These are phyloP conservation scores for Dactylellina drechsleri DNA, from an alignment of 2,329 filamentous ascomycete genomes.

Conservation along the genomic window DNA sequence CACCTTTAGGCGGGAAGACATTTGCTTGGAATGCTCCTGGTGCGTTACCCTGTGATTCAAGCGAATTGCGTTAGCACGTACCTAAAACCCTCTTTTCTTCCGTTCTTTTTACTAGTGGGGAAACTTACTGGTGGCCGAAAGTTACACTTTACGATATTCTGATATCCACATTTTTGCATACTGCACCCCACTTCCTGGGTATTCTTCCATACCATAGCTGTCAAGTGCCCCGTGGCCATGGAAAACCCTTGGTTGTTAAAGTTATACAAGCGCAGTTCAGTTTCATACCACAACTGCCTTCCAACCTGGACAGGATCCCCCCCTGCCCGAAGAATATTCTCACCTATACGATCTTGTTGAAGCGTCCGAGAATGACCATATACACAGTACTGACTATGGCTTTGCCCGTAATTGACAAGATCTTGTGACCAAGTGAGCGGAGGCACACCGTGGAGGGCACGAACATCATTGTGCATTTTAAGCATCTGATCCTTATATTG, in stretches of 20 bases:
- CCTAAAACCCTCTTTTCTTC: no score
- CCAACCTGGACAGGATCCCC: conserved; percentile 13
- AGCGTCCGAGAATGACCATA: conserved; percentile 14
- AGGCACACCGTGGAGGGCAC: conserved; percentile 14
- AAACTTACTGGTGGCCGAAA: conserved; percentile 22
- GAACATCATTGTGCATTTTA: conserved; percentile 25
- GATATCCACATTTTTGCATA: conserved; percentile 19
- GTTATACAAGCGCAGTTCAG: conserved; percentile 30
- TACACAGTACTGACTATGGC: conserved; percentile 12
- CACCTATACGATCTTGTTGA: conserved; percentile 17
- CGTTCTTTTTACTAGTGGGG: no score
- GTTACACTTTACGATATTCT: conserved; percentile 40
- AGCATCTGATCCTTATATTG: conserved; percentile 23
- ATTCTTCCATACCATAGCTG: conserved; percentile 42
- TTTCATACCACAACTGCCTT: conserved; percentile 34
- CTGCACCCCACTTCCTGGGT: conserved; percentile 39
- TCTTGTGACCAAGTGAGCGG: conserved; percentile 23
- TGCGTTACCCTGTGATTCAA: background rate
- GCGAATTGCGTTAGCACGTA: no score
- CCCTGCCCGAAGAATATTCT: conserved; percentile 28
- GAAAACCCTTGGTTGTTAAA: conserved; percentile 28
- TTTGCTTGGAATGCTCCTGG: background rate
- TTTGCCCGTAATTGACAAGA: conserved; percentile 27
- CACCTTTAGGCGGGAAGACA: background rate
- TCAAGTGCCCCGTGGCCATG: conserved; percentile 32